Evolutionary conservation across 371 early-diverging fungal genomes (phyloP).

Genomic region (Thermomucor indicae-seudaticae): DNA sequence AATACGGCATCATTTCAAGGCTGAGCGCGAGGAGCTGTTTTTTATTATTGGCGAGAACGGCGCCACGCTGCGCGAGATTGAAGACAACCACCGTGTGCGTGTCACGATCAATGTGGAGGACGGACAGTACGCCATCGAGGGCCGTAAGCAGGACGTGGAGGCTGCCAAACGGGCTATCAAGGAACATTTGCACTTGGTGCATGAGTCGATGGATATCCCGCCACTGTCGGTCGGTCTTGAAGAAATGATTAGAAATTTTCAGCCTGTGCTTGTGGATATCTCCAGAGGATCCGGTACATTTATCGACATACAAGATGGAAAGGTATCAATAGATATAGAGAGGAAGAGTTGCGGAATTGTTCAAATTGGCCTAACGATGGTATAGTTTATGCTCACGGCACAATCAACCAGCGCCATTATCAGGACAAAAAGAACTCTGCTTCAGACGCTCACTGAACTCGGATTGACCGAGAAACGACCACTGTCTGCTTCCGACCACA

Average conservation of each 20-base stretch:
- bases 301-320: slow-evolving; percentile 1
- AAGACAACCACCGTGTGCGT: slow-evolving; percentile 15
- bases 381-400: slow-evolving; percentile 25
- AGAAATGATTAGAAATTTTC: background rate
- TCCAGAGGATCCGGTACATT: background rate
- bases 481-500: slow-evolving; percentile 18
- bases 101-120: slow-evolving; percentile 19
- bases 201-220: background rate
- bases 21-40: slow-evolving; percentile 19
- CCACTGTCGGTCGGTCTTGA: background rate
- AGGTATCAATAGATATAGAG: background rate
- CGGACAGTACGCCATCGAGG: slow-evolving; percentile 15
- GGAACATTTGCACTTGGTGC: background rate
- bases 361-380: no score
- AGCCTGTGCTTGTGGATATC: background rate
- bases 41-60: slow-evolving; percentile 32
- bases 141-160: background rate
- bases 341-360: no score
- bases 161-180: background rate
- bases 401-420: slow-evolving; percentile 12
- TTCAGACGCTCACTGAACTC: slow-evolving; percentile 21
- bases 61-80: slow-evolving; percentile 16
- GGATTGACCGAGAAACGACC: slow-evolving; percentile 13
- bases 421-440: slow-evolving; percentile 20
- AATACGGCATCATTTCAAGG: slow-evolving; percentile 7